Base-by-base conservation (phyloP, 2,329 filamentous ascomycete species). In the Arthrobotrys conoides region DNA sequence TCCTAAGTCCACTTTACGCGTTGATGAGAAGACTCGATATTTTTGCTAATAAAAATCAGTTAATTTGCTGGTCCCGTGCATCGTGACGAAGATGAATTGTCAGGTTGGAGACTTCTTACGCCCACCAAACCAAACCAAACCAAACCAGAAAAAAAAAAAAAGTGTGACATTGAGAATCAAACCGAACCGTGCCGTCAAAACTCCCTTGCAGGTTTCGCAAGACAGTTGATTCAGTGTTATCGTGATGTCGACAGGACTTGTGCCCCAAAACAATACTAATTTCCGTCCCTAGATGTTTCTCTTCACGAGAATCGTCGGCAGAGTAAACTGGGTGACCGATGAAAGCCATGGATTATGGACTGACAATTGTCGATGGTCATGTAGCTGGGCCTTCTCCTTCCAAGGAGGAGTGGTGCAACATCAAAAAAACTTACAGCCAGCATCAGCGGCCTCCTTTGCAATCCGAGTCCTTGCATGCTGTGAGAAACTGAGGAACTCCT, bases 401-500 rank as follows among this genome's bases (percentile, higher is more conserved):
- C 33, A 36, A 30, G 20, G 18, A 16, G 48, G 38, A n/a, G 51
- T 64, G 71, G 71, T 63, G 30, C 33, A 22, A 53, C 63, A 18
- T 64, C 24, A 46, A 36, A 67, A 53, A 22, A 63, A 66, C 22
- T 16, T 18, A 46, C 14, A 59, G 22, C 55, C 59, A 63, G 67
- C 67, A 64, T 64, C 55, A 51, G 67, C 41, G 24, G 36, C 61
- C 65, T 63, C 44, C 53, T 71, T 63, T 61, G 38, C 66, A 76
- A 64, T 68, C 71, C 44, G 53, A 61, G 64, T 64, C 66, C 72
- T 76, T 67, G 66, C 69, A 61, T 44, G 30, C 41, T 27, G 33
- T 48, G 61, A 76, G 55, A 64, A 64, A 46, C 27, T 69, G 66
- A 76, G 72, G 72, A 76, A 76, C 72, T 76, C 72, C 71, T 76